Base-by-base conservation (phyloP, 345 rosid genomes). In the Cardamine occulta region DNA sequence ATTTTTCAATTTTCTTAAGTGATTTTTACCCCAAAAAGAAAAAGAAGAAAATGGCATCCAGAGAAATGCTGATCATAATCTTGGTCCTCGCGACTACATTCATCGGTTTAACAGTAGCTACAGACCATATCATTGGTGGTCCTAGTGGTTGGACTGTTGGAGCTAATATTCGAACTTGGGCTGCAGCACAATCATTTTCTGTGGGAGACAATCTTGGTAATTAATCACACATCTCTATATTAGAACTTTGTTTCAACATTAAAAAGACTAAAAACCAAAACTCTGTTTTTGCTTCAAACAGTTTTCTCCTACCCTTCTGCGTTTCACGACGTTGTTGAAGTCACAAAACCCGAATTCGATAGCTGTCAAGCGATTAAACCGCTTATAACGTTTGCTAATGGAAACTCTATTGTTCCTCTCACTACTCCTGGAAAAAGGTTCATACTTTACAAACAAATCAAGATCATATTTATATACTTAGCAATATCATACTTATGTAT, bases 191-290 rank as follows among this genome's bases (percentile, higher is more conserved):
- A 63, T 57, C 83, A 4, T 90, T 88, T 65, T 2, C 26, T 2
- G 87, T 83, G 2, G 93, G 96, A 70, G 96, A 92, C 57, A 86
- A 68, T 70, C 84, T 92, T 37, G 77, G 97, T 90, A 82, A 82
- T 7, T 11, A n/a, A 29, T 51, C 52, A 60, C 48, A 40, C 19
- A 26, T 61, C 44, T 51, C 19, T 31, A 7, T 53, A n/a, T 10
- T 34, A 32, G n/a, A 44, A 56, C 3, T 28, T 10, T 34, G 47
- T 55, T 49, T 24, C 64, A 59, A 23, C 67, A 49, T 65, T 3
- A 32, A 7, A 52, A 54, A 35, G 17, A 61, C 70, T 45, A 48
- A 70, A 39, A 63, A 5, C 7, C 6, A 49, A 65, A 72, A 44
- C 69, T 59, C 63, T 77, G 32, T 54, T 51, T 58, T 23, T 61